Percentiles rank a stretch among this genome's conserved stretches.
These are phyloP conservation scores for Medicago arabica DNA, from an alignment of 306 rosid genomes.

Conservation along the genomic window DNA sequence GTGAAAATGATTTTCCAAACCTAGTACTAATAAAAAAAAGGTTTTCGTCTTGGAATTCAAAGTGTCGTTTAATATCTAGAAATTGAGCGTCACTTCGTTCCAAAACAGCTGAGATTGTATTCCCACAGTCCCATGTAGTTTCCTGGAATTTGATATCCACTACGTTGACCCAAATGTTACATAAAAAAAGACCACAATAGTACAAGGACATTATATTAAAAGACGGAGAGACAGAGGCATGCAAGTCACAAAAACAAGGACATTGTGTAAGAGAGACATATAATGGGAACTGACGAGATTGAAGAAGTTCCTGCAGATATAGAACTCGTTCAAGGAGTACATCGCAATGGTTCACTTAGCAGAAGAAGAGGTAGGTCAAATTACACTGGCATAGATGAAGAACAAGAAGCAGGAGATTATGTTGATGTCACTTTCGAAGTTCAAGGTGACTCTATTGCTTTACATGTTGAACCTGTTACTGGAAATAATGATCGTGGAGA, in stretches of 20 bases:
- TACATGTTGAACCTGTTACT: slow-evolving; percentile 42
- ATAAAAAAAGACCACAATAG: background rate
- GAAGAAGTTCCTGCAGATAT: slow-evolving; percentile 27
- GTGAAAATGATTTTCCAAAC: no score
- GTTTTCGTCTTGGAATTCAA: no score
- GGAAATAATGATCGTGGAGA: background rate
- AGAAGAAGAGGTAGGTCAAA: background rate
- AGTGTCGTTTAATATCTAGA: no score
- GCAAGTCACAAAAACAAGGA: background rate
- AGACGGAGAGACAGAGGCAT: background rate
- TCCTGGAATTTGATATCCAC: background rate
- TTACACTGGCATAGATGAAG: background rate
- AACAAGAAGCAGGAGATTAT: slow-evolving; percentile 1
- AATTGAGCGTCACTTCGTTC: no score
- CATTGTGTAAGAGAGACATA: background rate
- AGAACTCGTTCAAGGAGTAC: slow-evolving; percentile 43
- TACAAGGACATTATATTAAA: no score
- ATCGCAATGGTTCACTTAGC: slow-evolving; percentile 19
- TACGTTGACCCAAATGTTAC: background rate
- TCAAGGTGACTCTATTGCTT: slow-evolving; percentile 47
- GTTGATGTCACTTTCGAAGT: slow-evolving; percentile 51
- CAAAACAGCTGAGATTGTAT: no score
- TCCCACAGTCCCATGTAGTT: no score
- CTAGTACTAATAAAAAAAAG: no score
- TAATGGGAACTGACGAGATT: slow-evolving; percentile 37